Base-by-base conservation (phyloP, 2,329 filamentous ascomycete species). In the Arthrinium phaeospermum region DNA sequence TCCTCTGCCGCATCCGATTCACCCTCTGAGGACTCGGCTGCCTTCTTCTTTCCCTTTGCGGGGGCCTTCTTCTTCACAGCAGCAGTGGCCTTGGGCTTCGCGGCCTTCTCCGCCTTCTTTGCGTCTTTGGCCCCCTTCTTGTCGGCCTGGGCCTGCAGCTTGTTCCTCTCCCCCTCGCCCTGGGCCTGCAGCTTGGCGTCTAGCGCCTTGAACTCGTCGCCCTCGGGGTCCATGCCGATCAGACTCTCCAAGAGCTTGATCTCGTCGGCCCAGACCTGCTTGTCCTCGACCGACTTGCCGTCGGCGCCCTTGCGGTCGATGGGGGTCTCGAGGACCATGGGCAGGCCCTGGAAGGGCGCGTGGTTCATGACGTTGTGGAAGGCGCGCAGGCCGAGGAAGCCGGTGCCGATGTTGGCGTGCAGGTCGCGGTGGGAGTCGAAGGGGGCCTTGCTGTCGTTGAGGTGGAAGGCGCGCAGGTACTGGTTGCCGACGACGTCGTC, bases 361-460 rank as follows among this genome's bases (percentile, higher is more conserved):
- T 94, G 91, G 81, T 98, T 98, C 86, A 98, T 92, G 73, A 99
- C 85, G 79, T 92, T 94, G 83, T 98, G 94, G 82, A 99, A 99
- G 2, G 95, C 93, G 30, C 93, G 90, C 22, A 99, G 87, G 0
- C 96, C 96, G 0, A 99, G 87, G 80, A 97, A 99, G 0, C 96
- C 96, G 0, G 95, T 97, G 37, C 96, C 96, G 75, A 99, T 98
- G 80, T 98, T 98, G 75, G 96, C 95, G 82, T 99, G 96, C 2
- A 98, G 84, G 80, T 99, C 96, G 53, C 95, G 91, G 75, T 94
- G 90, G 47, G 94, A 96, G 57, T 83, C 87, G 44, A 97, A 86
- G 0, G 96, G 96, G 0, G 95, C 94, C 83, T 98, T 99, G 84
- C 93, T 97, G 83, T 99, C 96, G 81, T 99, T 99, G 57, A 99